A percentile compares a stretch with the other conserved stretches of the same genome.
These are phyloP conservation scores for Chaetothyriales sp. DNA, from an alignment of 2,329 filamentous ascomycete species.

Conservation along the genomic window DNA sequence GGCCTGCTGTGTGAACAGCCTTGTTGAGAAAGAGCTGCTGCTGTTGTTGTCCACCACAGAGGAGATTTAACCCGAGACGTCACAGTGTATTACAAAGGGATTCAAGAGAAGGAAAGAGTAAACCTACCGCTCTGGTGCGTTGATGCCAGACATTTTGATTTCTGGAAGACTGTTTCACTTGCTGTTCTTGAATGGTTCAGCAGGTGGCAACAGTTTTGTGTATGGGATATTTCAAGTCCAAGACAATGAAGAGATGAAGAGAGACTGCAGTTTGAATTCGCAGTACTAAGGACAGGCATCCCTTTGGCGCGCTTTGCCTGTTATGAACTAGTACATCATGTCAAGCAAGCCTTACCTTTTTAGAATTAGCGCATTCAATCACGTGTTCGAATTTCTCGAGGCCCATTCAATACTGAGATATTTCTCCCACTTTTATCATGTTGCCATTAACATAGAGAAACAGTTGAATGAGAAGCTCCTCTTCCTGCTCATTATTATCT, in stretches of 20 bases:
- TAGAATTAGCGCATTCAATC: no score
- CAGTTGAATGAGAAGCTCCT: no score
- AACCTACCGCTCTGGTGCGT: constrained; percentile 16
- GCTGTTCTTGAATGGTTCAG: not conserved
- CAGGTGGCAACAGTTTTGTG: not conserved
- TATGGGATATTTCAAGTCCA: not conserved
- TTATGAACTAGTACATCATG: not conserved
- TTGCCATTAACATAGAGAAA: no score
- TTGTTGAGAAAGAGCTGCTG: not conserved
- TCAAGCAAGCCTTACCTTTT: no score
- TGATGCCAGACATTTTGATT: constrained; percentile 6
- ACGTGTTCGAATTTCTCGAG: no score
- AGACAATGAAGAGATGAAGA: not conserved
- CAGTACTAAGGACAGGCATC: not conserved
- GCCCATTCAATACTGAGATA: no score
- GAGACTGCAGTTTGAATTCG: not conserved
- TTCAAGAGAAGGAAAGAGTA: not conserved
- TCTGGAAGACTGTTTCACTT: not conserved
- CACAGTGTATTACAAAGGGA: not conserved
- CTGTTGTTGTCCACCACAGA: not conserved
- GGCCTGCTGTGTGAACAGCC: not conserved
- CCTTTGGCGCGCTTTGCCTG: not conserved
- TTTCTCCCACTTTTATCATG: no score
- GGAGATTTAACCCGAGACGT: not conserved
- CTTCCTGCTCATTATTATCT: no score